Conservation (phyloP, 2,329 filamentous ascomycete species). For the Arthrobotrys musiformis region DNA sequence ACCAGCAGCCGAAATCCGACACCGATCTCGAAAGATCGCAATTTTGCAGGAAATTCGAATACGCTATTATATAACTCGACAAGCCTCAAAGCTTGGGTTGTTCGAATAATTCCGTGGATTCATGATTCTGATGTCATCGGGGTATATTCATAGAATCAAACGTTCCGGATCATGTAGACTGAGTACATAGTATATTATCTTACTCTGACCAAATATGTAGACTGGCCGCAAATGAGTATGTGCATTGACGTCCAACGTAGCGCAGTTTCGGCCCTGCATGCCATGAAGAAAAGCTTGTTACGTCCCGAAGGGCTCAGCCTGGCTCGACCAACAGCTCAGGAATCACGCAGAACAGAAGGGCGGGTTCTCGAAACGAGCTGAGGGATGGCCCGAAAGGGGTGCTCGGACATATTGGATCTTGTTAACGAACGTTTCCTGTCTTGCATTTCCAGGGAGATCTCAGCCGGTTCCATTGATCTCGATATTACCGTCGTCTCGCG, state of each 20-base stretch:
- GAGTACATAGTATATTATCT: too few relatives aligned
- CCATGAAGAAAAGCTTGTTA: slow-evolving; percentile 21
- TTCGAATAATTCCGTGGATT: slow-evolving; percentile 16
- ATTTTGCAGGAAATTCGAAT: slow-evolving; percentile 14
- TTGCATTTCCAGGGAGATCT: slow-evolving; percentile 15
- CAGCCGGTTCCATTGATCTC: slow-evolving; percentile 13
- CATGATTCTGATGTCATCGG: slow-evolving; percentile 25
- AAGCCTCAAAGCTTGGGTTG: slow-evolving; percentile 27
- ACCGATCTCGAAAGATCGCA: slow-evolving; percentile 12
- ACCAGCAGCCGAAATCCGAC: slow-evolving; percentile 15
- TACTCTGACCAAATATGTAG: too few relatives aligned
- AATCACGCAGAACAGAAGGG: neutral
- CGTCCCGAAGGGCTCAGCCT: slow-evolving; percentile 9
- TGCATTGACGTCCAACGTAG: slow-evolving; percentile 8
- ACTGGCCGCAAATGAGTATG: neutral
- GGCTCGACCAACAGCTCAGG: slow-evolving; percentile 14
- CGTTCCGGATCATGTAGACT: slow-evolving; percentile 4
- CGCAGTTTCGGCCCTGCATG: slow-evolving; percentile 3
- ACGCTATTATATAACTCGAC: too few relatives aligned
- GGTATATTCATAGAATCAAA: slow-evolving; percentile 21
- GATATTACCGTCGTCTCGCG: slow-evolving; percentile 11
- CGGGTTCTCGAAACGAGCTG: slow-evolving; percentile 6
- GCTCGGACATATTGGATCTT: slow-evolving; percentile 18
- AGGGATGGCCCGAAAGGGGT: neutral
- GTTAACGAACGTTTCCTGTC: slow-evolving; percentile 21